Evolutionary conservation across 371 early-diverging fungal species (phyloP).

Genomic region (Mortierella sp.): DNA sequence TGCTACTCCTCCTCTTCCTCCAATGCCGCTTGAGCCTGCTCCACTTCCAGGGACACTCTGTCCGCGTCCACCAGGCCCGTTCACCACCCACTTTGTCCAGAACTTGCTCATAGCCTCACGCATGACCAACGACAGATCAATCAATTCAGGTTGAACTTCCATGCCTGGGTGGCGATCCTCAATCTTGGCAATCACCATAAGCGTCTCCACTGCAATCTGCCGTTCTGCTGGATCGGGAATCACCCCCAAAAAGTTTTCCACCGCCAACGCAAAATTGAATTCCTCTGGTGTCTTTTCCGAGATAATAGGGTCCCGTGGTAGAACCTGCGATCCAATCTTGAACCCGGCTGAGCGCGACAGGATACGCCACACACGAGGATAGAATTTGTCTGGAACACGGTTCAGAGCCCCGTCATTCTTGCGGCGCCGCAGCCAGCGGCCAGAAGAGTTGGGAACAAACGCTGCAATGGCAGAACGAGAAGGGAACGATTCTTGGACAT

Average conservation of each 20-base stretch:
- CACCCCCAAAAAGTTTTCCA: slow-evolving; percentile 75
- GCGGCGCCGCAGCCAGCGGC: slow-evolving; percentile 82
- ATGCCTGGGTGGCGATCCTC: slow-evolving; percentile 74
- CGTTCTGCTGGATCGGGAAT: slow-evolving; percentile 88
- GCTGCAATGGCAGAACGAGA: slow-evolving; percentile 55
- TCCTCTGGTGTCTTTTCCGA: slow-evolving; percentile 90
- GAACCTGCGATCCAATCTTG: slow-evolving; percentile 62
- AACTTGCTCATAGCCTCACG: slow-evolving; percentile 72
- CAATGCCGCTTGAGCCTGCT: not conserved
- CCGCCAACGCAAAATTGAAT: slow-evolving; percentile 79
- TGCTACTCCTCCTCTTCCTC: too few species aligned
- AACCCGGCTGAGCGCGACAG: slow-evolving; percentile 68
- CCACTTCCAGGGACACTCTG: slow-evolving; percentile 5
- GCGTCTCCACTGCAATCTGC: slow-evolving; percentile 79
- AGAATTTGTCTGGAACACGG: slow-evolving; percentile 82
- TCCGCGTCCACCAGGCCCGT: slow-evolving; percentile 48
- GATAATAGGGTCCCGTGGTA: slow-evolving; percentile 86
- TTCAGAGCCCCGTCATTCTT: slow-evolving; percentile 89
- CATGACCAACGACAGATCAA: slow-evolving; percentile 73
- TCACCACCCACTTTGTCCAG: slow-evolving; percentile 75
- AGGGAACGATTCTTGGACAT: slow-evolving; percentile 47
- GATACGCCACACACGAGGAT: slow-evolving; percentile 80
- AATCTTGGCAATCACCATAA: slow-evolving; percentile 73
- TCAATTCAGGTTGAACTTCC: slow-evolving; percentile 59
- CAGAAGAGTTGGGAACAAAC: slow-evolving; percentile 72